Conservation (phyloP, 164 flowering plant genomes). For the Euptelea pleiosperma region DNA sequence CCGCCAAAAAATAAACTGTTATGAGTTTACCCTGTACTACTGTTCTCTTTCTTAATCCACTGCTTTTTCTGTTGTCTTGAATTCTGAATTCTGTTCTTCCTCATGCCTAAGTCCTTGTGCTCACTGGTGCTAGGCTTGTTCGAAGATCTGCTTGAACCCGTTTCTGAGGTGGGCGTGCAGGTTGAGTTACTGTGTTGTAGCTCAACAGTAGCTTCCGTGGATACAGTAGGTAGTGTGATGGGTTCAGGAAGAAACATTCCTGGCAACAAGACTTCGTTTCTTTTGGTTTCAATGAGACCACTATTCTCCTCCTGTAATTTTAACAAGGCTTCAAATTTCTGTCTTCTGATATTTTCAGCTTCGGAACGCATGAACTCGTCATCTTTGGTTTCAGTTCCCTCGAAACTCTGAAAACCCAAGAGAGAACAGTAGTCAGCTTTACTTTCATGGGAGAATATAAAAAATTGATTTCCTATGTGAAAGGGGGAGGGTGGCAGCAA, state of each 20-base stretch:
- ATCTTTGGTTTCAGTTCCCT: slow-evolving; percentile 21
- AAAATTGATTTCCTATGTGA: too few species aligned
- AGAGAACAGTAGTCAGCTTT: not conserved
- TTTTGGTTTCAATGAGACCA: slow-evolving; percentile 69
- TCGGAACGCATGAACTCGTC: slow-evolving; percentile 48
- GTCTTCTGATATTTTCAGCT: slow-evolving; percentile 53
- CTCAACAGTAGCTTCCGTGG: slow-evolving; percentile 18
- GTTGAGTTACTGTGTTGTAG: slow-evolving; percentile 19
- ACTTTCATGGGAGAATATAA: not conserved
- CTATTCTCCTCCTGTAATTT: slow-evolving; percentile 60
- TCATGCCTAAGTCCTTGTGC: slow-evolving; percentile 24
- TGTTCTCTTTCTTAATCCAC: slow-evolving; percentile 42
- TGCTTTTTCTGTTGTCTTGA: slow-evolving; percentile 35
- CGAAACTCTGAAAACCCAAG: slow-evolving; percentile 29
- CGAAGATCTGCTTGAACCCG: slow-evolving; percentile 26
- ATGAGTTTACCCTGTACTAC: not conserved
- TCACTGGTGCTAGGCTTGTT: slow-evolving; percentile 23
- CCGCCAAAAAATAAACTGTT: too few species aligned
- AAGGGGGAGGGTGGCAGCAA: too few species aligned
- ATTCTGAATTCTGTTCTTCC: slow-evolving; percentile 28
- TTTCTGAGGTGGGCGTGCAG: slow-evolving; percentile 10
- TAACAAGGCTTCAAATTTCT: slow-evolving; percentile 55
- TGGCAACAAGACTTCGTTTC: slow-evolving; percentile 44
- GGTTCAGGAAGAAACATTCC: slow-evolving; percentile 65
- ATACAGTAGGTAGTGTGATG: slow-evolving; percentile 9